phyloP scores from a whole-genome alignment of 257 asterid genomes.

The Nicotiana paniculata region DNA sequence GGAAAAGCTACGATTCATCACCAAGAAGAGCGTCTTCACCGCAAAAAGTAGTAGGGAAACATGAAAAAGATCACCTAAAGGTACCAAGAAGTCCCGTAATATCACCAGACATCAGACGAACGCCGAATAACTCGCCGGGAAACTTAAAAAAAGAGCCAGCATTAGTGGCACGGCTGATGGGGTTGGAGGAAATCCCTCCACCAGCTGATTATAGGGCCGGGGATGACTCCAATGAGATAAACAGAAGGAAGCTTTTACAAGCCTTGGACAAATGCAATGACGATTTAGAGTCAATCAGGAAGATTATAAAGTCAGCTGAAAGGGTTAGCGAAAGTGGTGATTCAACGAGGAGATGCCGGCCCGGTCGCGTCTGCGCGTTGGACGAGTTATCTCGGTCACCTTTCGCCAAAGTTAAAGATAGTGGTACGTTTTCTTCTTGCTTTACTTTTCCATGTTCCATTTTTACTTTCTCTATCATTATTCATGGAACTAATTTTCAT shows the following conservation, averaged over 20 bases:
- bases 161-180: constrained; percentile 71
- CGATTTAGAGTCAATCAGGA: constrained; percentile 69
- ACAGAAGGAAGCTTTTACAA: constrained; percentile 47
- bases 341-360: not conserved
- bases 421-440: constrained; percentile 28
- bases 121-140: constrained; percentile 17
- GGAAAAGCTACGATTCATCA: constrained; percentile 19
- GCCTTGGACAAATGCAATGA: constrained; percentile 80
- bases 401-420: constrained; percentile 12
- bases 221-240: constrained; percentile 28
- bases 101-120: constrained; percentile 46
- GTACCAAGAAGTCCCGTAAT: constrained; percentile 54
- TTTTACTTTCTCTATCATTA: not conserved
- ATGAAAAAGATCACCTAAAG: not conserved
- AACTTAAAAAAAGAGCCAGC: constrained; percentile 32
- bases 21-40: constrained; percentile 16
- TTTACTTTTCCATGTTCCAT: not conserved
- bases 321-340: not conserved
- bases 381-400: constrained; percentile 34
- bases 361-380: constrained; percentile 14
- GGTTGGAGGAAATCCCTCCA: constrained; percentile 37
- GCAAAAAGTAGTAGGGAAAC: constrained; percentile 1
- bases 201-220: constrained; percentile 8
- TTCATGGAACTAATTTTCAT: not conserved
- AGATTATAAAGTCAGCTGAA: constrained; percentile 47